These are phyloP conservation scores for Cutaneotrichosporon arboriforme DNA, from an alignment of 1,284 basidiomycete species.

Conservation along the genomic window DNA sequence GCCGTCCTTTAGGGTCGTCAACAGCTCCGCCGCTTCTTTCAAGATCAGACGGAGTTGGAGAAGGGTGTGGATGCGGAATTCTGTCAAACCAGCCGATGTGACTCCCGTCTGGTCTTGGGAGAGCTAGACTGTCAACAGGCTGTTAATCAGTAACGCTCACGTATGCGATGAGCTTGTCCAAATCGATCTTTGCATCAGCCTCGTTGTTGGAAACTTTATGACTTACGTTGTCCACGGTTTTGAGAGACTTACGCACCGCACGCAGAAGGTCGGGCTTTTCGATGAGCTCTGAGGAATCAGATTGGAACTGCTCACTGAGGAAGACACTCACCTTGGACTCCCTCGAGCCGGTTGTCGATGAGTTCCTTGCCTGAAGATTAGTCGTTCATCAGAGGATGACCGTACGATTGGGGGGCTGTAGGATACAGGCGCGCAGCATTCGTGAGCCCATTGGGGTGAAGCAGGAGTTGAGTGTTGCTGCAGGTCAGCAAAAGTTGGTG, in stretches of 20 bases:
- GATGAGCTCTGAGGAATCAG: slow-evolving; percentile 58
- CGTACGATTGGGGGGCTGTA: slow-evolving; percentile 73
- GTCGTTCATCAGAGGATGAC: background rate
- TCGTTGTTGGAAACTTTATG: background rate
- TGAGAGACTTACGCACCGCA: slow-evolving; percentile 63
- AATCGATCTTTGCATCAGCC: slow-evolving; percentile 57
- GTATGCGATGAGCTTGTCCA: slow-evolving; percentile 76
- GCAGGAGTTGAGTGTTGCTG: slow-evolving; percentile 62
- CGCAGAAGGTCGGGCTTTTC: slow-evolving; percentile 68
- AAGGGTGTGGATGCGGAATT: slow-evolving; percentile 24
- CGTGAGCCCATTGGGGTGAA: slow-evolving; percentile 81
- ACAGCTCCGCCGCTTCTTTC: slow-evolving; percentile 11
- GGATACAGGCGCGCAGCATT: slow-evolving; percentile 69
- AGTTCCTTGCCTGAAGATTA: slow-evolving; percentile 54
- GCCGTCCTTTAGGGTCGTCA: slow-evolving; percentile 4
- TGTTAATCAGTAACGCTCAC: slow-evolving; percentile 51
- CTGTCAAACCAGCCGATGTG: slow-evolving; percentile 13
- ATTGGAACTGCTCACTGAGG: background rate
- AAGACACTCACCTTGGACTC: slow-evolving; percentile 62
- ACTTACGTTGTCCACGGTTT: slow-evolving; percentile 55
- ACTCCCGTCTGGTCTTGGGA: slow-evolving; percentile 7
- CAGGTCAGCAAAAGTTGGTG: background rate
- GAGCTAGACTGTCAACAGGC: slow-evolving; percentile 5
- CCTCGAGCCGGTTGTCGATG: slow-evolving; percentile 74
- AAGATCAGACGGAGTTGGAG: slow-evolving; percentile 25